These are phyloP conservation scores for Fusarium lateritium DNA, from an alignment of 2,329 filamentous ascomycete species.

Conservation along the genomic window DNA sequence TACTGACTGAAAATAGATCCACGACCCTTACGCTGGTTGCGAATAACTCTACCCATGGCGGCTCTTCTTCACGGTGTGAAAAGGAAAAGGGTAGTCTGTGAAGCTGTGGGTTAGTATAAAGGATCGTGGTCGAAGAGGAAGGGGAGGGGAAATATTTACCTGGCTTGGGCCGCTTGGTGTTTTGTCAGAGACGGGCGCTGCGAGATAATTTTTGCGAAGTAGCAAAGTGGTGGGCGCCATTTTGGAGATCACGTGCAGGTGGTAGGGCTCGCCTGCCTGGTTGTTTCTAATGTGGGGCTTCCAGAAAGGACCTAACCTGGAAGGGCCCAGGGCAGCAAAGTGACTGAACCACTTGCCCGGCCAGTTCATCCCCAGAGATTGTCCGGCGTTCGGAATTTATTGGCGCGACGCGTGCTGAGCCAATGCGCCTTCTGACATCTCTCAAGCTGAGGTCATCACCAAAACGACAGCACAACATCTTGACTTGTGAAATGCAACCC, in stretches of 20 bases:
- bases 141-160: conserved; percentile 52
- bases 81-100: conserved; percentile 53
- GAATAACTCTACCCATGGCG: conserved; percentile 73
- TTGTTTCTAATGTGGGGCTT: background rate
- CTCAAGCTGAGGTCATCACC: conserved; percentile 36
- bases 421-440: conserved; percentile 32
- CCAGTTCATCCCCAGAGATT: conserved; percentile 16
- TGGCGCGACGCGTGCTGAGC: conserved; percentile 24
- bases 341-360: background rate
- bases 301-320: too few relatives aligned
- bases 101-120: conserved; percentile 51
- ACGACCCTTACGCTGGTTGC: conserved; percentile 75
- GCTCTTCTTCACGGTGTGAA: conserved; percentile 55
- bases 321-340: background rate
- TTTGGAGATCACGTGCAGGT: conserved; percentile 57
- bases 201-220: conserved; percentile 55
- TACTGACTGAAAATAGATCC: conserved; percentile 71
- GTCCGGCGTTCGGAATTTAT: conserved; percentile 14
- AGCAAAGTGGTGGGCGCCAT: conserved; percentile 51
- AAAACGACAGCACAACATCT: conserved; percentile 21
- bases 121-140: conserved; percentile 47
- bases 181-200: conserved; percentile 53
- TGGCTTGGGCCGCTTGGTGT: conserved; percentile 60
- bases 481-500: conserved; percentile 3
- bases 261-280: conserved; percentile 27